phyloP scores from a whole-genome alignment of 805 yeast species.

The Wickerhamomyces ciferrii region DNA sequence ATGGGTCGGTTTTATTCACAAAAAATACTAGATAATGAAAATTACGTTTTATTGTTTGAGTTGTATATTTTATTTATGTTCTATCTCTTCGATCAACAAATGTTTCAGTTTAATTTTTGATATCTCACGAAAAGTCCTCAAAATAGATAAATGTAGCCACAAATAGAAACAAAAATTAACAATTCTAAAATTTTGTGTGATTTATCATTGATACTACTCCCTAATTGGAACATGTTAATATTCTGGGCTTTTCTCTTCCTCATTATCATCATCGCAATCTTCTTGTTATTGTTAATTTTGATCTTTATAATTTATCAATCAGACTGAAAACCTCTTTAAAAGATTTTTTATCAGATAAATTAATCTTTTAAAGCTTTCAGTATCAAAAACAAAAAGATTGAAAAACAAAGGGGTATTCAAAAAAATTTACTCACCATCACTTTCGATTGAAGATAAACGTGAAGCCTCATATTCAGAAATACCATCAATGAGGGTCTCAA shows the following conservation, averaged over 20 bases:
- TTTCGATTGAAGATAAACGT: slow-evolving; percentile 15
- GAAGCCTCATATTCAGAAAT: slow-evolving; percentile 20
- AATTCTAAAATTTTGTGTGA: background rate
- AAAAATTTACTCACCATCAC: slow-evolving; percentile 14
- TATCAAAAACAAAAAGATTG: background rate
- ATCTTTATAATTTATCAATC: background rate
- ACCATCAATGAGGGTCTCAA: slow-evolving; percentile 16
- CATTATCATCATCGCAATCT: background rate
- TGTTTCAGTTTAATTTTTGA: too few relatives aligned
- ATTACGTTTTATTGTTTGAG: too few relatives aligned
- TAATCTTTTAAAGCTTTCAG: too few relatives aligned
- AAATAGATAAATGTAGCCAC: background rate
- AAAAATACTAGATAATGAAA: slow-evolving; percentile 6
- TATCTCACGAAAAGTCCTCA: too few relatives aligned
- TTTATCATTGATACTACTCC: background rate
- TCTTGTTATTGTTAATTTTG: background rate
- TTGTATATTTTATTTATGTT: too few relatives aligned
- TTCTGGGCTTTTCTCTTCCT: background rate
- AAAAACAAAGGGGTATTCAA: background rate
- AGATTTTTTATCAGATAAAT: too few relatives aligned
- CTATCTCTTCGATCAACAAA: too few relatives aligned
- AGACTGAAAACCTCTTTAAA: background rate
- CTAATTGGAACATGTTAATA: background rate
- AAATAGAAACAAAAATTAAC: background rate
- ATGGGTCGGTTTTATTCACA: slow-evolving; percentile 38